These are phyloP conservation scores for Lipomyces kockii DNA, from an alignment of 805 yeast genomes.

Conservation along the genomic window DNA sequence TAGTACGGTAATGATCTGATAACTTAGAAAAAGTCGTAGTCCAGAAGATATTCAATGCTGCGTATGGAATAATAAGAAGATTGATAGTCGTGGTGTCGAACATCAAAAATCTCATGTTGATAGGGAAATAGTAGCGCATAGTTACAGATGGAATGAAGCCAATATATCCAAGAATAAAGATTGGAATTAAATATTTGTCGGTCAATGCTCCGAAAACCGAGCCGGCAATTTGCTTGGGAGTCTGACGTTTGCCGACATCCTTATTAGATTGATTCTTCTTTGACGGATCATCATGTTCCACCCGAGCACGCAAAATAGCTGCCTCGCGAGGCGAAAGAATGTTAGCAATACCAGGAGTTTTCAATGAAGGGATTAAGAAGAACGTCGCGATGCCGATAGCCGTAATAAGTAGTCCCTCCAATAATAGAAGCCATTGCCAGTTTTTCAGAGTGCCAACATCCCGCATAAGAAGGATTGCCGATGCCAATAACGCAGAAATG, in stretches of 20 bases:
- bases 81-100: slow-evolving; percentile 58
- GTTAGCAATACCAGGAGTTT: slow-evolving; percentile 20
- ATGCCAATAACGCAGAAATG: slow-evolving; percentile 55
- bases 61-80: slow-evolving; percentile 58
- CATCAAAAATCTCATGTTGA: slow-evolving; percentile 55
- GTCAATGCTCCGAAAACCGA: slow-evolving; percentile 44
- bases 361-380: slow-evolving; percentile 40
- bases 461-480: slow-evolving; percentile 57
- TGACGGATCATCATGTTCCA: slow-evolving; percentile 31
- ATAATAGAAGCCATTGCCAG: slow-evolving; percentile 70
- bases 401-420: slow-evolving; percentile 60
- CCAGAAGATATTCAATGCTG: slow-evolving; percentile 39
- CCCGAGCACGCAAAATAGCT: slow-evolving; percentile 30
- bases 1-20: slow-evolving; percentile 28
- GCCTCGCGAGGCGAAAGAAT: slow-evolving; percentile 31
- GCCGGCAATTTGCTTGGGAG: slow-evolving; percentile 48
- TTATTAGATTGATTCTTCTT: slow-evolving; percentile 24
- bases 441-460: slow-evolving; percentile 46
- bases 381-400: slow-evolving; percentile 55
- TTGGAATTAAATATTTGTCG: slow-evolving; percentile 27
- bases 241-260: slow-evolving; percentile 52
- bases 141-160: slow-evolving; percentile 35
- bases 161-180: slow-evolving; percentile 31
- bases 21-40: slow-evolving; percentile 40
- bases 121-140: slow-evolving; percentile 46